Evolutionary conservation across 306 rosid species (phyloP).

Genomic region (Dalbergia cultrata): DNA sequence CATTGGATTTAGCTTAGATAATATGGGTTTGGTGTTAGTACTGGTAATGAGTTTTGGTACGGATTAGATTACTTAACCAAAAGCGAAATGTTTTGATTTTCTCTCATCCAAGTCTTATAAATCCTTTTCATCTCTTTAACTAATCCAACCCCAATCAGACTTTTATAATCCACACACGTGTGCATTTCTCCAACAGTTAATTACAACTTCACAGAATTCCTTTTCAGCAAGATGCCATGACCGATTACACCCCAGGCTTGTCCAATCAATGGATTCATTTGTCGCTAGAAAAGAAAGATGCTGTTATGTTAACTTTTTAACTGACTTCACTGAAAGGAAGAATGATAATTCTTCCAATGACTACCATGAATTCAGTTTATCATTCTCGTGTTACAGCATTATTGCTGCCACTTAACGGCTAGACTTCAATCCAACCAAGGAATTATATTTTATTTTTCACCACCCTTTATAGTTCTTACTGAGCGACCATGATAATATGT

Average conservation of each 20-base stretch:
- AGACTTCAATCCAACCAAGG: slow-evolving; percentile 38
- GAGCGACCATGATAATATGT: slow-evolving; percentile 41
- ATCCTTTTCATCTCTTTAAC: too few relatives aligned
- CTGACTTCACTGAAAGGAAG: slow-evolving; percentile 5
- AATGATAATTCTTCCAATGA: slow-evolving; percentile 17
- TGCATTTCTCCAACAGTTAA: too few relatives aligned
- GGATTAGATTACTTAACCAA: too few relatives aligned
- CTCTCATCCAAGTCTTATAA: too few relatives aligned
- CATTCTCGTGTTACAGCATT: neutral
- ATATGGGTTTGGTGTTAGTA: too few relatives aligned
- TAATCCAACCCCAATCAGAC: too few relatives aligned
- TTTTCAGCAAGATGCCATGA: neutral
- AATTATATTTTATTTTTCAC: slow-evolving; percentile 47
- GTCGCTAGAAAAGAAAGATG: neutral
- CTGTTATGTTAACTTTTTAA: neutral
- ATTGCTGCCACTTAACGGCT: slow-evolving; percentile 2
- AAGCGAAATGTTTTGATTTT: too few relatives aligned
- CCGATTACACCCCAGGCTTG: neutral
- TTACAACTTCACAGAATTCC: neutral
- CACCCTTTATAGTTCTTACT: slow-evolving; percentile 44
- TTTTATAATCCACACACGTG: too few relatives aligned
- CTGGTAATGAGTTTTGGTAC: too few relatives aligned
- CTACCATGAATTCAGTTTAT: slow-evolving; percentile 5
- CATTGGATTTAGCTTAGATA: too few relatives aligned
- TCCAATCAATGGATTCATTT: slow-evolving; percentile 10